phyloP scores from a whole-genome alignment of 257 asterid species.

The Asclepias syriaca region DNA sequence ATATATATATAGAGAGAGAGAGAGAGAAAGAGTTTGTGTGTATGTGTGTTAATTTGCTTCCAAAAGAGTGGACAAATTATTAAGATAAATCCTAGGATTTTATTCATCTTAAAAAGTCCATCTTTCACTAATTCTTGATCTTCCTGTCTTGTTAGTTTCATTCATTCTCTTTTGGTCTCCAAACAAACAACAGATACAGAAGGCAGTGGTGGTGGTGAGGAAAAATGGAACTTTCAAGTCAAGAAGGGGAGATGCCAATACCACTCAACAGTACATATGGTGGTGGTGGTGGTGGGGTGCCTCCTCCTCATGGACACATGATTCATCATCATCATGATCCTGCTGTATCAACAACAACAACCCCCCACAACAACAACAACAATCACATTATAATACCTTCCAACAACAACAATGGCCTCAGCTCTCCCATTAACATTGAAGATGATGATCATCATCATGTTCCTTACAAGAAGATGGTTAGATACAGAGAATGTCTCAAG shows the following conservation, averaged over 20 bases:
- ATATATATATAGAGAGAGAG: no score
- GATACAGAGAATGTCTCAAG: constrained; percentile 75
- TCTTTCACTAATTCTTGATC: constrained; percentile 5
- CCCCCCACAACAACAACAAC: constrained; percentile 11
- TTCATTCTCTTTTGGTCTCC: constrained; percentile 59
- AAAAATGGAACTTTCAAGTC: constrained; percentile 29
- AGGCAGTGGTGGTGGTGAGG: constrained; percentile 1
- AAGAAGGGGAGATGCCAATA: constrained; percentile 61
- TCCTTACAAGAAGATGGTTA: constrained; percentile 42
- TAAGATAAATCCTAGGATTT: constrained; percentile 9
- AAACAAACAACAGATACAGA: constrained; percentile 16
- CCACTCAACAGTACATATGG: constrained; percentile 75
- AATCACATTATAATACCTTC: constrained; percentile 29
- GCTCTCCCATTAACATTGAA: constrained; percentile 16
- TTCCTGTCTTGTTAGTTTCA: constrained; percentile 26
- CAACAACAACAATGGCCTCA: constrained; percentile 22
- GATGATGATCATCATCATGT: constrained; percentile 13
- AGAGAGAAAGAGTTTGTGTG: no score
- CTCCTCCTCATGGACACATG: constrained; percentile 32
- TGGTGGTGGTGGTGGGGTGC: constrained; percentile 26
- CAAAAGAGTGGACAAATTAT: constrained; percentile 37
- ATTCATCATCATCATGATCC: constrained; percentile 45
- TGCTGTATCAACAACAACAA: constrained; percentile 10
- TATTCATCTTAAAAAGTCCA: constrained; percentile 17
- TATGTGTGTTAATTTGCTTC: constrained; percentile 19